phyloP scores from a whole-genome alignment of 2,329 filamentous ascomycete genomes.

The Trichoderma harzianum region DNA sequence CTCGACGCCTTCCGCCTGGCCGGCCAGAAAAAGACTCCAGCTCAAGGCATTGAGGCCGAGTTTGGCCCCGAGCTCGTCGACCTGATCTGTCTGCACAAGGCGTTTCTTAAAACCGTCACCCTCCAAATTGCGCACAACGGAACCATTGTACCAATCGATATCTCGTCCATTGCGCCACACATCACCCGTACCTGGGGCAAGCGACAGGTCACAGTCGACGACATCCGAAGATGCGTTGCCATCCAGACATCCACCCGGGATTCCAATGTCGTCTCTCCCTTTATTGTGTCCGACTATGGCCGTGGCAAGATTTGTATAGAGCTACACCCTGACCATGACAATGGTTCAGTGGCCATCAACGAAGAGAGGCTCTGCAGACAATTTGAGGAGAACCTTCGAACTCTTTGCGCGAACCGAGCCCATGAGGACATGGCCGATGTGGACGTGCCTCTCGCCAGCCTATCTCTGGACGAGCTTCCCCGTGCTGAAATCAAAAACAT shows the following conservation, averaged over 20 bases:
- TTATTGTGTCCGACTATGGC: conserved; percentile 51
- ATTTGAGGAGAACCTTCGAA: conserved; percentile 52
- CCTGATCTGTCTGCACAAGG: conserved; percentile 60
- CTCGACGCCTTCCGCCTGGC: conserved; percentile 38
- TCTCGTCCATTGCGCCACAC: conserved; percentile 58
- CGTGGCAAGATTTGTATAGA: conserved; percentile 57
- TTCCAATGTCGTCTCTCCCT: conserved; percentile 32
- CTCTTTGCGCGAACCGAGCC: conserved; percentile 40
- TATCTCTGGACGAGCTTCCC: conserved; percentile 50
- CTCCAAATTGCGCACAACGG: conserved; percentile 70
- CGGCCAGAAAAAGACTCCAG: conserved; percentile 33
- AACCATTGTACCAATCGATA: conserved; percentile 57
- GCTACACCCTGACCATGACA: conserved; percentile 36
- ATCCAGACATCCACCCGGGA: conserved; percentile 46
- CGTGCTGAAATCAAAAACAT: conserved; percentile 35
- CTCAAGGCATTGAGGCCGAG: conserved; percentile 15
- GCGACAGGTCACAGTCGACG: conserved; percentile 60
- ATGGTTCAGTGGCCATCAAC: conserved; percentile 40
- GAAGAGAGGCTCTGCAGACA: conserved; percentile 51
- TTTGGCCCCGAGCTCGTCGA: conserved; percentile 55
- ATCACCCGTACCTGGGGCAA: conserved; percentile 71
- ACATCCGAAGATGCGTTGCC: conserved; percentile 64
- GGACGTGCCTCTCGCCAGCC: conserved; percentile 48
- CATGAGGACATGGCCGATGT: conserved; percentile 32
- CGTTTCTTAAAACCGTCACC: conserved; percentile 65